These are phyloP conservation scores for Oryza rufipogon DNA, from an alignment of 176 grass and related monocot genomes.

Conservation along the genomic window DNA sequence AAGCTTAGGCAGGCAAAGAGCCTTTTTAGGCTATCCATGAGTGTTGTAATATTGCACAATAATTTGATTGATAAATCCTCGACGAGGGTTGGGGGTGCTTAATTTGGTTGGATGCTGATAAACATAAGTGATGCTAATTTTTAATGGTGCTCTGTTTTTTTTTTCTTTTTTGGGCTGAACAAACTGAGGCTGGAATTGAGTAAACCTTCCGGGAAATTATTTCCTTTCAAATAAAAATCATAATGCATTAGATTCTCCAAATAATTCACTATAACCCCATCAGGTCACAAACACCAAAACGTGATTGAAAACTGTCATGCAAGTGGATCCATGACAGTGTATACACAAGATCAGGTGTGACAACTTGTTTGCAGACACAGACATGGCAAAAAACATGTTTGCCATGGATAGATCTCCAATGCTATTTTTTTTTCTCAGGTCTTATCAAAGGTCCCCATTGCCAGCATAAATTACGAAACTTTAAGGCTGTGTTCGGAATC, in stretches of 20 bases:
- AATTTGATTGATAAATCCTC: background rate
- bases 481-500: no score
- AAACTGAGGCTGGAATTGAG: background rate
- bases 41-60: slow-evolving; percentile 19
- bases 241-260: slow-evolving; percentile 25
- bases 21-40: background rate
- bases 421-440: background rate
- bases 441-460: slow-evolving; percentile 24
- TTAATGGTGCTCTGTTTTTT: background rate
- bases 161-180: background rate
- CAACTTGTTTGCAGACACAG: slow-evolving; percentile 12
- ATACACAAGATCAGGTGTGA: slow-evolving; percentile 8
- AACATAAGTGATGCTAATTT: slow-evolving; percentile 8
- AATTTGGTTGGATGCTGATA: background rate
- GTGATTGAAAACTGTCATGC: slow-evolving; percentile 39
- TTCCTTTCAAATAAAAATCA: slow-evolving; percentile 19
- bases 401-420: background rate
- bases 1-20: slow-evolving; percentile 35
- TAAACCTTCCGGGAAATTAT: background rate
- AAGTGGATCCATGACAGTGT: slow-evolving; percentile 37
- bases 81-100: slow-evolving; percentile 7
- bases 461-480: background rate
- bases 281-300: slow-evolving; percentile 37
- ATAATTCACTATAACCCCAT: slow-evolving; percentile 17
- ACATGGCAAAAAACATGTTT: slow-evolving; percentile 22